These are phyloP conservation scores for Caloboletus firmus DNA, from an alignment of 1,284 basidiomycete genomes.

Conservation along the genomic window DNA sequence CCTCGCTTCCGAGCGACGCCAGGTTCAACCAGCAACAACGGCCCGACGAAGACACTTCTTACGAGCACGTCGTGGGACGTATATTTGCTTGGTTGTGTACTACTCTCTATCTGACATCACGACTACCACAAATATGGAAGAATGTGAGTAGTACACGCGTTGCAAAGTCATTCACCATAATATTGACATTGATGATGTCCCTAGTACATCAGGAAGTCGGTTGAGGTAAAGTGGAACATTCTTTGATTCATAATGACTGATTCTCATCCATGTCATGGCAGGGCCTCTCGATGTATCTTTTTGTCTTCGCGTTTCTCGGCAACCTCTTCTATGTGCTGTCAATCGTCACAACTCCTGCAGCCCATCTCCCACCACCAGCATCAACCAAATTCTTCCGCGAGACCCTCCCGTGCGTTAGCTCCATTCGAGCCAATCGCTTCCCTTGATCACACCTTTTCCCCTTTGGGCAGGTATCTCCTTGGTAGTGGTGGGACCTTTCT, in stretches of 20 bases:
- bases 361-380: slow-evolving; percentile 51
- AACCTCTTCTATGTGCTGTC: slow-evolving; percentile 89
- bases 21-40: slow-evolving; percentile 28
- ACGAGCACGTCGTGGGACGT: slow-evolving; percentile 74
- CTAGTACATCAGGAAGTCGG: slow-evolving; percentile 86
- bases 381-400: slow-evolving; percentile 64
- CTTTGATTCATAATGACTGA: slow-evolving; percentile 2
- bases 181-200: not conserved
- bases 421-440: not conserved
- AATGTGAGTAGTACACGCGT: slow-evolving; percentile 67
- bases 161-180: slow-evolving; percentile 2
- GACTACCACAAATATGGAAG: slow-evolving; percentile 96
- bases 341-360: slow-evolving; percentile 67
- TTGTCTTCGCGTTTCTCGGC: slow-evolving; percentile 88
- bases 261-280: slow-evolving; percentile 30
- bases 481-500: slow-evolving; percentile 87
- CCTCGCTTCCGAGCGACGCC: slow-evolving; percentile 10
- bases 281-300: slow-evolving; percentile 91
- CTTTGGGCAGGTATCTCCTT: slow-evolving; percentile 65
- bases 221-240: slow-evolving; percentile 55
- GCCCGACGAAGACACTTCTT: slow-evolving; percentile 36
- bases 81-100: slow-evolving; percentile 93
- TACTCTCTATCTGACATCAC: slow-evolving; percentile 85
- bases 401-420: slow-evolving; percentile 66
- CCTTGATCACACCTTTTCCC: slow-evolving; percentile 7